Evolutionary conservation across 306 rosid species (phyloP).

Genomic region (Luffa aegyptiaca): DNA sequence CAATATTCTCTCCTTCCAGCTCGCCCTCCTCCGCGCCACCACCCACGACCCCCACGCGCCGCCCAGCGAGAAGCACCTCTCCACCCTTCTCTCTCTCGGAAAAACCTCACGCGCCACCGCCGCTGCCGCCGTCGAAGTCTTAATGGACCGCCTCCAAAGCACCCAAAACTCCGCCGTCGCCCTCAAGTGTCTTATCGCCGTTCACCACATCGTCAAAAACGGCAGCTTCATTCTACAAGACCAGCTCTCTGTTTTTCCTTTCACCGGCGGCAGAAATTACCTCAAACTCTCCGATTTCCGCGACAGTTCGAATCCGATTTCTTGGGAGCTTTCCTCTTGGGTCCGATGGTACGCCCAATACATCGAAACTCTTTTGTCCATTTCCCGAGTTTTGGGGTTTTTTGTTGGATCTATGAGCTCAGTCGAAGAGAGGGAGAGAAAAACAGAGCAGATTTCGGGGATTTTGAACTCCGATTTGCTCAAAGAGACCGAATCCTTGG

Average conservation of each 20-base stretch:
- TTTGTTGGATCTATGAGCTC: conserved; percentile 26
- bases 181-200: conserved; percentile 72
- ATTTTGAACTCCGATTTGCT: conserved; percentile 31
- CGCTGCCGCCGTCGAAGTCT: conserved; percentile 42
- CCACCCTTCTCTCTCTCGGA: conserved; percentile 51
- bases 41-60: conserved; percentile 55
- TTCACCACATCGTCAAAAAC: conserved; percentile 46
- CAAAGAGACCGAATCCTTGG: conserved; percentile 40
- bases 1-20: conserved; percentile 30
- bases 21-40: conserved; percentile 67
- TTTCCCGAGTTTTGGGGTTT: conserved; percentile 42
- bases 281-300: conserved; percentile 87
- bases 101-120: conserved; percentile 77
- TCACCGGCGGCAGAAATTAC: conserved; percentile 73
- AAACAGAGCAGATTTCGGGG: conserved; percentile 34
- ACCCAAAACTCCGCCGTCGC: conserved; percentile 78
- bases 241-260: conserved; percentile 70
- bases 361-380: conserved; percentile 38
- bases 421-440: conserved; percentile 7
- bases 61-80: conserved; percentile 38
- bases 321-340: conserved; percentile 77
- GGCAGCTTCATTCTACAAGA: conserved; percentile 84
- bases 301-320: conserved; percentile 23
- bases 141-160: conserved; percentile 73
- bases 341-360: conserved; percentile 76